These are phyloP conservation scores for Coniella vitis DNA, from an alignment of 2,329 filamentous ascomycete genomes.

Conservation along the genomic window DNA sequence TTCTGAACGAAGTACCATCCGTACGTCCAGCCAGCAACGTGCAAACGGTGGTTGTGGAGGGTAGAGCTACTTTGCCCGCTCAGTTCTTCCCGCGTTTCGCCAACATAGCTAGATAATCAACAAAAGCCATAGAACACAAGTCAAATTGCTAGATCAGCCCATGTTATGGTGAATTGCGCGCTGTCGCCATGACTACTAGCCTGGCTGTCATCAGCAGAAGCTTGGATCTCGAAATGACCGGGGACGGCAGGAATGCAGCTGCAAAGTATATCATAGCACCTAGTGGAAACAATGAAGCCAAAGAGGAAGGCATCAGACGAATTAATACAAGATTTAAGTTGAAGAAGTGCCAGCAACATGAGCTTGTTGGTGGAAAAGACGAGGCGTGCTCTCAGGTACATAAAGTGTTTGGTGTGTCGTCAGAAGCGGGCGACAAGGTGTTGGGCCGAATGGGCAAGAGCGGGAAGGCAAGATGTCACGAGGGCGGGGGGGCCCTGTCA, in stretches of 20 bases:
- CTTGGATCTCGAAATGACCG: no score
- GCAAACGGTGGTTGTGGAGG: background rate
- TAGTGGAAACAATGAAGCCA: no score
- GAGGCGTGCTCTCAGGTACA: background rate
- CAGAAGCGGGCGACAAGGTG: background rate
- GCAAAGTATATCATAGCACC: no score
- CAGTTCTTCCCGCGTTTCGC: background rate
- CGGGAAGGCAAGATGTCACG: background rate
- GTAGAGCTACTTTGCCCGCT: background rate
- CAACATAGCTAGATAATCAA: background rate
- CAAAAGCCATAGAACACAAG: no score
- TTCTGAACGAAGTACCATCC: background rate
- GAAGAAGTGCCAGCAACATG: background rate
- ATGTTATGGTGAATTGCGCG: no score
- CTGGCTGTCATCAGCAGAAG: no score
- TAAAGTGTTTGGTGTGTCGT: conserved; percentile 7
- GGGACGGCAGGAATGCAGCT: background rate
- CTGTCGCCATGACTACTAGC: no score
- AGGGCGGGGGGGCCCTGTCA: background rate
- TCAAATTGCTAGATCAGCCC: no score
- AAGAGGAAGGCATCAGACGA: no score
- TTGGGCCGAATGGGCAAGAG: background rate
- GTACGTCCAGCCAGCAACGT: background rate
- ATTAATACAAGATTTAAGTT: background rate
- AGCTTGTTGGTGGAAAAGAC: background rate